Conservation (phyloP, 768 basidiomycete species). For the Boletus subparvulus region DNA sequence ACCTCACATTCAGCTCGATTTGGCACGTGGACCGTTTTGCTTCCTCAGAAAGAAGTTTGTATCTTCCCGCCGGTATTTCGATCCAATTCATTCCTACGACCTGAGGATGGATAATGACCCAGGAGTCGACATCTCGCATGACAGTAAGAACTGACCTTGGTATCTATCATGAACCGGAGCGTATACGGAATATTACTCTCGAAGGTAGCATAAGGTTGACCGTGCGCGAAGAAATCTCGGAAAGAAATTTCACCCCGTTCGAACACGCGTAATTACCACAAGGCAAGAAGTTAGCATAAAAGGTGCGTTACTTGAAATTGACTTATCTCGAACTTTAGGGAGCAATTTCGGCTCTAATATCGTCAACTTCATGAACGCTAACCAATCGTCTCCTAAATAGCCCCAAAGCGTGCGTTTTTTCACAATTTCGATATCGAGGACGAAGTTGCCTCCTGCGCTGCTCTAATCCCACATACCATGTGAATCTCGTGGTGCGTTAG, state of each 20-base stretch:
- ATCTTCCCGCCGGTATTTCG: conserved; percentile 83
- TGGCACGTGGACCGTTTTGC: conserved; percentile 82
- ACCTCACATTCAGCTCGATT: conserved; percentile 81
- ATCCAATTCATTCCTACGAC: conserved; percentile 99
- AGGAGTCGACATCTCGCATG: not conserved
- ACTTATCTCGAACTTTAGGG: conserved; percentile 92
- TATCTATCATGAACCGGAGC: conserved; percentile 97
- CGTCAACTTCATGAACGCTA: conserved; percentile 84
- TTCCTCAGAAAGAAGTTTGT: conserved; percentile 55
- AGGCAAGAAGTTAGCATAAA: conserved; percentile 13
- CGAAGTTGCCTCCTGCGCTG: conserved; percentile 34
- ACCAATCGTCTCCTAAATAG: conserved; percentile 77
- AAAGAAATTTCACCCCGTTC: conserved; percentile 75
- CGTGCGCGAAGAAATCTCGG: conserved; percentile 53
- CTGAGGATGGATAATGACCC: conserved; percentile 37
- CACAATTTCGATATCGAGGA: conserved; percentile 57
- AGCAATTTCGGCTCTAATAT: conserved; percentile 69
- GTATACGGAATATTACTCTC: conserved; percentile 94
- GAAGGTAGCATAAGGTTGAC: conserved; percentile 61
- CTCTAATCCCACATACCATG: conserved; percentile 13
- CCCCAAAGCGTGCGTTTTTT: conserved; percentile 80
- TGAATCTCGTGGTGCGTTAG: not conserved
- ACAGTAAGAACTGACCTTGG: conserved; percentile 55
- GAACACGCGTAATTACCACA: conserved; percentile 52
- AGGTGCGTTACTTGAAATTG: not conserved